These are phyloP conservation scores for Chaetomium olivaceum DNA, from an alignment of 2,329 filamentous ascomycete species.

Conservation along the genomic window DNA sequence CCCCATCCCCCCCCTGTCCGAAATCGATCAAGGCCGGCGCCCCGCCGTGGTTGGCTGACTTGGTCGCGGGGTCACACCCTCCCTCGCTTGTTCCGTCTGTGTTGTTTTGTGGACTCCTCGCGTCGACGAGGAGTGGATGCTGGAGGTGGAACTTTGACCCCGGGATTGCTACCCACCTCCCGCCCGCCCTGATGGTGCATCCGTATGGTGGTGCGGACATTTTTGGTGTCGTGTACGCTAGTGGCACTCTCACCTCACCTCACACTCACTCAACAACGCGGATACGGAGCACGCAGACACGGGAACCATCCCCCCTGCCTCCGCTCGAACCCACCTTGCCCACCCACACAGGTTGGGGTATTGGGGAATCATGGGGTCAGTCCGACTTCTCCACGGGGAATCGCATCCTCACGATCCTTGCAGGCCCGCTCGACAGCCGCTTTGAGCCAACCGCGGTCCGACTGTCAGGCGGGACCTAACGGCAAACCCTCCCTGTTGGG, in stretches of 20 bases:
- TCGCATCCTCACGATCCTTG: neutral
- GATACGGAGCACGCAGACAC: neutral
- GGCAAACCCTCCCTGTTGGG: neutral
- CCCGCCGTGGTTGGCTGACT: constrained; percentile 8
- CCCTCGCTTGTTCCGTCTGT: neutral
- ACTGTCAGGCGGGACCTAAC: neutral
- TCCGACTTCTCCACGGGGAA: constrained; percentile 6
- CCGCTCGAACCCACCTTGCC: neutral
- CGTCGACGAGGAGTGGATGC: neutral
- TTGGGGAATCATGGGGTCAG: constrained; percentile 1
- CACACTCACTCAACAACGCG: neutral
- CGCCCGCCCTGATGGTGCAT: too few species aligned
- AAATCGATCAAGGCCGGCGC: neutral
- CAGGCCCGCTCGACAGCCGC: neutral
- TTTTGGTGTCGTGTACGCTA: neutral
- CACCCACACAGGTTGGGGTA: neutral
- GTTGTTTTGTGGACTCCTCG: neutral
- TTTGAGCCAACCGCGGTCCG: neutral
- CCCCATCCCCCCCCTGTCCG: neutral
- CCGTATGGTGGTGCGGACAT: neutral
- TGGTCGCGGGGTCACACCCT: constrained; percentile 3
- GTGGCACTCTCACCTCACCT: too few species aligned
- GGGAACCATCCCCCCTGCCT: neutral
- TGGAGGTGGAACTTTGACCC: neutral
- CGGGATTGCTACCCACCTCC: neutral